These are phyloP conservation scores for Hibiscus mutabilis DNA, from an alignment of 345 rosid species.

Conservation along the genomic window DNA sequence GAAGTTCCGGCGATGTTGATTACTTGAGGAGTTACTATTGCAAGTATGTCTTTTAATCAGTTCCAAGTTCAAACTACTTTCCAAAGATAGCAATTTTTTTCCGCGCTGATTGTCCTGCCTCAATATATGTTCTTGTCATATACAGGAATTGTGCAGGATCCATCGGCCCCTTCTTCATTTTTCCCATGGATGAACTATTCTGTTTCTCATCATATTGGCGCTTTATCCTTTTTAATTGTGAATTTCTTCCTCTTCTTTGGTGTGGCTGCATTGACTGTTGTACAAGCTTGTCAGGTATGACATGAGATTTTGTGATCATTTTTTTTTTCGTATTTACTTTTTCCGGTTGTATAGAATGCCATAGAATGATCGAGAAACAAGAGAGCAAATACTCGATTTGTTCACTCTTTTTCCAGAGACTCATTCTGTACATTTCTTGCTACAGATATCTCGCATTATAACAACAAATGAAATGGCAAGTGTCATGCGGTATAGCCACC, in stretches of 20 bases:
- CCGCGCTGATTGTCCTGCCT: background rate
- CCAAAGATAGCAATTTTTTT: background rate
- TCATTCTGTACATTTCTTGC: background rate
- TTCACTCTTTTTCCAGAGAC: background rate
- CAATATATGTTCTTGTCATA: background rate
- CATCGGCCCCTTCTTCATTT: background rate
- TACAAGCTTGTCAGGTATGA: background rate
- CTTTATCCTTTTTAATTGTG: background rate
- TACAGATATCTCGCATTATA: background rate
- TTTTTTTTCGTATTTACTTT: background rate
- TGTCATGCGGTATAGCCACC: background rate
- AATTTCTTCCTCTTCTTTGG: background rate
- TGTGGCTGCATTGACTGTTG: background rate
- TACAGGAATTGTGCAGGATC: background rate
- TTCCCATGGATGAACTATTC: background rate
- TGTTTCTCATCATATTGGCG: background rate
- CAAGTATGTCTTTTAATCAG: background rate
- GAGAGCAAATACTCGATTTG: background rate
- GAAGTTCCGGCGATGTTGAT: background rate
- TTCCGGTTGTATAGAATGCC: background rate
- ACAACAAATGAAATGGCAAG: background rate
- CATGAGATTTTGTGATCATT: background rate
- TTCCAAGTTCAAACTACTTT: background rate
- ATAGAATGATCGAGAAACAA: background rate
- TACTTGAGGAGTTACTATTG: background rate